phyloP scores from a whole-genome alignment of 805 yeast genomes.

The Komagataella ulmi region DNA sequence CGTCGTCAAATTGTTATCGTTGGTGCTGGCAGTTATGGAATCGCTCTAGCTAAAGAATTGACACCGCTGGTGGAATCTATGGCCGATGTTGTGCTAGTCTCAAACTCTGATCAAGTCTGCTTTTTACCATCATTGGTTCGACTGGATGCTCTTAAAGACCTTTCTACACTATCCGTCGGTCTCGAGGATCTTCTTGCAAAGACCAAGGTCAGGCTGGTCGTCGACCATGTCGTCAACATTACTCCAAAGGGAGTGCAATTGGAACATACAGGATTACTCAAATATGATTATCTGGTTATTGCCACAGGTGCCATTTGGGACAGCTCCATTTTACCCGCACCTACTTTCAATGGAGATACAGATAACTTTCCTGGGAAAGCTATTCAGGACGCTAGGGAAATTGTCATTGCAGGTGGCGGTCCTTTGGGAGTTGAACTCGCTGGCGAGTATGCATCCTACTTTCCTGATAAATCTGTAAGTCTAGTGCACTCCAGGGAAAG shows the following conservation, averaged over 20 bases:
- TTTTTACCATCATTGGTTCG: not conserved
- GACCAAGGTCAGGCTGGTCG: slow-evolving; percentile 9
- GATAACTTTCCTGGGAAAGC: slow-evolving; percentile 4
- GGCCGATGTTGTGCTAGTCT: not conserved
- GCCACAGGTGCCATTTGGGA: slow-evolving; percentile 19
- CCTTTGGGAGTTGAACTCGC: slow-evolving; percentile 16
- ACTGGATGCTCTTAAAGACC: not conserved
- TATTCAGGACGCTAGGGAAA: slow-evolving; percentile 11
- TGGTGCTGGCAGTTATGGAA: not conserved
- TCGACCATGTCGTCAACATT: slow-evolving; percentile 10
- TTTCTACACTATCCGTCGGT: not conserved
- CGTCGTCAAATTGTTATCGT: not conserved
- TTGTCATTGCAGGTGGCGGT: slow-evolving; percentile 21
- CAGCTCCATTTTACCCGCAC: slow-evolving; percentile 9
- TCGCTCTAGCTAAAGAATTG: not conserved
- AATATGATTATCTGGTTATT: slow-evolving; percentile 13
- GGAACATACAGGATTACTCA: slow-evolving; percentile 2
- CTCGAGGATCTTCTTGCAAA: slow-evolving; percentile 4
- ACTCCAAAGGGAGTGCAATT: slow-evolving; percentile 7
- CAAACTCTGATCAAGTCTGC: not conserved
- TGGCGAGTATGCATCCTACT: slow-evolving; percentile 17
- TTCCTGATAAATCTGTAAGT: slow-evolving; percentile 10
- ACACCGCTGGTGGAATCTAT: not conserved
- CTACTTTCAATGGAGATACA: not conserved
- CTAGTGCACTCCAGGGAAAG: slow-evolving; percentile 10